Evolutionary conservation across 352 stramenopile species (phyloP).

Genomic region (Paralagenidium karlingii): DNA sequence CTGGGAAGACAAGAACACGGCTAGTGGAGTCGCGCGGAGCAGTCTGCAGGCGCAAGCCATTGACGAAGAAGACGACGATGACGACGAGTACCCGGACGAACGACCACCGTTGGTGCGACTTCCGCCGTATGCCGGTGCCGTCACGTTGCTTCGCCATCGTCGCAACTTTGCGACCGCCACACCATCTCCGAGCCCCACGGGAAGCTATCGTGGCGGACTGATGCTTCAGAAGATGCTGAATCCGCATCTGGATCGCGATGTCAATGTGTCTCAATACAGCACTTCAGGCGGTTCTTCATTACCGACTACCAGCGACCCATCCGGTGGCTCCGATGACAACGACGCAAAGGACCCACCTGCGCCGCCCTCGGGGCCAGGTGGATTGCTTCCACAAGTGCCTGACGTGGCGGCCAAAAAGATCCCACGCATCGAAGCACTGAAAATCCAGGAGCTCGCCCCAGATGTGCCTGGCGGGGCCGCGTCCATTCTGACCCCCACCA

Average conservation of each 20-base stretch:
- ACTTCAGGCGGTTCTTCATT: too few relatives aligned
- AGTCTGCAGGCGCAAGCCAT: not conserved
- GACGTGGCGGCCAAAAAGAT: too few relatives aligned
- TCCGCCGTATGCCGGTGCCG: slow-evolving; percentile 4
- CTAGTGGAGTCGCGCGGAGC: not conserved
- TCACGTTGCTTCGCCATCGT: not conserved
- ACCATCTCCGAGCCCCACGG: not conserved
- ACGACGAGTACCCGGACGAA: not conserved
- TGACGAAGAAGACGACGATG: not conserved
- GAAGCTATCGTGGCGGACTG: slow-evolving; percentile 30
- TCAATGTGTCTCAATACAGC: too few relatives aligned
- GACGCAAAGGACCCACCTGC: too few relatives aligned
- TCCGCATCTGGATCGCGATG: slow-evolving; percentile 44
- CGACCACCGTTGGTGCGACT: not conserved
- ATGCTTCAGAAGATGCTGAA: slow-evolving; percentile 73
- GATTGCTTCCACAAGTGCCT: not conserved
- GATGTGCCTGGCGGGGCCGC: too few relatives aligned
- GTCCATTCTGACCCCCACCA: too few relatives aligned
- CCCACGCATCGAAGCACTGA: too few relatives aligned
- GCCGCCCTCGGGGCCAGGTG: not conserved
- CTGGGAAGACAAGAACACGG: not conserved
- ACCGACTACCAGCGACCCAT: too few relatives aligned
- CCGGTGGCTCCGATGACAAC: too few relatives aligned
- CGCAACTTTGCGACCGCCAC: not conserved
- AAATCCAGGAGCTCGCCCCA: too few relatives aligned